A percentile compares a stretch with the other conserved stretches of the same genome.
Conservation (phyloP, 805 yeast species). For the Scheffersomyces stipitis region DNA sequence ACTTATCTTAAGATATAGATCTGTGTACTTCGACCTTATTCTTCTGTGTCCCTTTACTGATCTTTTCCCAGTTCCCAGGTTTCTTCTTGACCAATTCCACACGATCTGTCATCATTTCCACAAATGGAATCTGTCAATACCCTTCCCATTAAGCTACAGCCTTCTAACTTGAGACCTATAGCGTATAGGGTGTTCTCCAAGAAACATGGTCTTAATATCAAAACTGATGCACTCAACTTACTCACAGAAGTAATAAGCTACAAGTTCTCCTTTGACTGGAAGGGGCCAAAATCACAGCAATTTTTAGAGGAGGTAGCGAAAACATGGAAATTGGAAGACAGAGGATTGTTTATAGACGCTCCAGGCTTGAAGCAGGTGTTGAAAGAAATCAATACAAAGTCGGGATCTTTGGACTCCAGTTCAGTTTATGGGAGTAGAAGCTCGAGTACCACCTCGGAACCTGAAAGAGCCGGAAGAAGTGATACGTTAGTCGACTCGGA, state of each 20-base stretch:
- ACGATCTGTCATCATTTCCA: no score
- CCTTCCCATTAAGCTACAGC: constrained; percentile 75
- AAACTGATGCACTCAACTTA: constrained; percentile 75
- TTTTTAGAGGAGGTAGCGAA: constrained; percentile 77
- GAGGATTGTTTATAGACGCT: constrained; percentile 84
- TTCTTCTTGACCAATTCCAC: no score
- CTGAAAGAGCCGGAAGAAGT: constrained; percentile 14
- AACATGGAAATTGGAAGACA: constrained; percentile 84
- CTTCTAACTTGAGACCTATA: constrained; percentile 83
- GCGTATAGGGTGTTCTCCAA: constrained; percentile 89
- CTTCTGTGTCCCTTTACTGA: no score
- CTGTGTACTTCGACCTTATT: no score
- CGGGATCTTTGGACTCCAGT: neutral
- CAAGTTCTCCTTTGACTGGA: constrained; percentile 85
- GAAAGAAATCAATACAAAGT: constrained; percentile 43
- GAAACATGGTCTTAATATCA: constrained; percentile 87
- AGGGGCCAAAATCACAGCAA: constrained; percentile 58
- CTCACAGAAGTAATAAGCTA: constrained; percentile 76
- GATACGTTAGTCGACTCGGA: constrained; percentile 20
- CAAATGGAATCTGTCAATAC: constrained; percentile 2
- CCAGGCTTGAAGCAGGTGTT: constrained; percentile 64
- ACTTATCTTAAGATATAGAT: no score
- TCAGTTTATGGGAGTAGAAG: constrained; percentile 1
- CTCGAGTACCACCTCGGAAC: constrained; percentile 1
- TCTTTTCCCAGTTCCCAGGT: no score